phyloP scores from a whole-genome alignment of 2,329 filamentous ascomycete species.

The Pseudogymnoascus pannorum region DNA sequence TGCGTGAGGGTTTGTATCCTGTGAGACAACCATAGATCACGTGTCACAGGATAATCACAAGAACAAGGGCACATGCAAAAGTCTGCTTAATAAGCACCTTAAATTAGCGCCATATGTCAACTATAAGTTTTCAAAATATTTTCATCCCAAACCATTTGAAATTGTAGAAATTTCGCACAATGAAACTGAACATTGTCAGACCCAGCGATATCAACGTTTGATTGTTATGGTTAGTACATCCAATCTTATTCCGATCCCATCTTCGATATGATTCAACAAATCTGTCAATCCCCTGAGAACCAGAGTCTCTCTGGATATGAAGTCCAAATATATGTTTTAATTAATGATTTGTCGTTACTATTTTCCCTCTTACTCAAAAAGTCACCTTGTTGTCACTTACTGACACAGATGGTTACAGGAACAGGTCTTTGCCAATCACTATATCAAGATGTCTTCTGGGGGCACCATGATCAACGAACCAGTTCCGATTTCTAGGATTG shows the following conservation, averaged over 20 bases:
- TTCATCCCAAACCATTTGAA: neutral
- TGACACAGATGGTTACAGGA: constrained; percentile 6
- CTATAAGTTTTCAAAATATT: constrained; percentile 6
- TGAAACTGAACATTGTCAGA: neutral
- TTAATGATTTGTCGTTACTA: constrained; percentile 36
- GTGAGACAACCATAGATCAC: neutral
- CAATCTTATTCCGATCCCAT: neutral
- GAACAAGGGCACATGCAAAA: neutral
- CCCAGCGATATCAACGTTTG: neutral
- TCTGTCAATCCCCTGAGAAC: constrained; percentile 80
- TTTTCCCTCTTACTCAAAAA: neutral
- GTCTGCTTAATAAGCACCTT: neutral
- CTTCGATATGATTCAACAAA: constrained; percentile 58
- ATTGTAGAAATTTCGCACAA: neutral
- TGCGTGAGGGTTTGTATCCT: neutral
- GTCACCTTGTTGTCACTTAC: constrained; percentile 12
- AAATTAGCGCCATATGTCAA: constrained; percentile 1
- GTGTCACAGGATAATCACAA: neutral
- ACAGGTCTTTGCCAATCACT: neutral
- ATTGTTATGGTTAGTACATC: constrained; percentile 15
- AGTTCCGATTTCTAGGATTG: constrained; percentile 74
- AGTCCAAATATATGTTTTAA: constrained; percentile 46
- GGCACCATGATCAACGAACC: constrained; percentile 36
- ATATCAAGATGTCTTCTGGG: constrained; percentile 16
- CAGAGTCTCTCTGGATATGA: constrained; percentile 33